These are phyloP conservation scores for Trypanosoma boissoni DNA, from an alignment of 208 protist genomes.

Conservation along the genomic window DNA sequence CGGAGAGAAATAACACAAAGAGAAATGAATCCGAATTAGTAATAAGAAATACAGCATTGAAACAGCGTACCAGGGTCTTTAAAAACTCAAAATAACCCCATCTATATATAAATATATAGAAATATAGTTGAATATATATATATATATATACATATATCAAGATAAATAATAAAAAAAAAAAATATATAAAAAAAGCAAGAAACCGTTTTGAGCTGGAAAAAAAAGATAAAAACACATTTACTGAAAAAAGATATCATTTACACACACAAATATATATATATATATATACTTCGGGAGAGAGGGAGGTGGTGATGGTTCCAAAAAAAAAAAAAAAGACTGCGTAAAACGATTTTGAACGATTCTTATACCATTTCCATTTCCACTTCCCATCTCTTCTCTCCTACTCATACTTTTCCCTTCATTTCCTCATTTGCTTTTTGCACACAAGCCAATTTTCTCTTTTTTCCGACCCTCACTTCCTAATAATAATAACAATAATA, in stretches of 20 bases:
- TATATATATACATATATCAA: conserved; percentile 1
- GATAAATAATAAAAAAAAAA: conserved; percentile 15
- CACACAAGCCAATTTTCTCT: conserved; percentile 7
- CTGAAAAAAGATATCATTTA: conserved; percentile 1
- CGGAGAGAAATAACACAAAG: too few relatives aligned
- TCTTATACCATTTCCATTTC: background rate
- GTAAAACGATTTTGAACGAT: background rate
- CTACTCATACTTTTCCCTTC: background rate
- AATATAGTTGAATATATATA: background rate
- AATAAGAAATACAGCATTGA: conserved; percentile 2
- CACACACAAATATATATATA: background rate
- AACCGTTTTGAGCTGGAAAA: background rate
- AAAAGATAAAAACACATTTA: conserved; percentile 14
- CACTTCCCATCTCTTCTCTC: background rate
- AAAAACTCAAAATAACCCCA: too few relatives aligned
- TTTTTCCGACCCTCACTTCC: too few relatives aligned
- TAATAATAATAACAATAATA: too few relatives aligned
- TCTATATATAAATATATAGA: background rate
- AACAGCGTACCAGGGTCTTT: too few relatives aligned
- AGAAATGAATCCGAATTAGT: too few relatives aligned
- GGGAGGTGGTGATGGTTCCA: background rate
- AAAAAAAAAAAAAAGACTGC: background rate
- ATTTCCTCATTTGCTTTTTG: background rate
- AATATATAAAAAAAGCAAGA: conserved; percentile 13
- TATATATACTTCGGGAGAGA: background rate